Conservation (phyloP, 148 eudicot species). For the Cornus kousa region DNA sequence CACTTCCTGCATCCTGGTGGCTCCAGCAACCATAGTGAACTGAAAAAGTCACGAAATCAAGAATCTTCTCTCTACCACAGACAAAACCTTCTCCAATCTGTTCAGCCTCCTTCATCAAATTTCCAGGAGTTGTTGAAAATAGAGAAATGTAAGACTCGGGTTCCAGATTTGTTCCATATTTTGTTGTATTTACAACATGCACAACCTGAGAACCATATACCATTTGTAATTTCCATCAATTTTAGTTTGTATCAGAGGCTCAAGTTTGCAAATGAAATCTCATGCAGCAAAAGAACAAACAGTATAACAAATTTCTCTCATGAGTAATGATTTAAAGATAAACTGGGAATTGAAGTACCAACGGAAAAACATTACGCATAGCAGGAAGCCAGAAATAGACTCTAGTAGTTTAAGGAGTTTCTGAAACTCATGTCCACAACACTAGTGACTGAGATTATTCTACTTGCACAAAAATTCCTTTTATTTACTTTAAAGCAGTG, state of each 20-base stretch:
- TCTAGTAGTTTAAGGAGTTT: too few species aligned
- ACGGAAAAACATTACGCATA: background rate
- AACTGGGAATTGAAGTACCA: background rate
- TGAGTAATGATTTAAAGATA: background rate
- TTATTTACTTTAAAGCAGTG: too few species aligned
- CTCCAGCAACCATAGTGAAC: slow-evolving; percentile 78
- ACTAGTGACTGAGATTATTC: too few species aligned
- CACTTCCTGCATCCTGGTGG: slow-evolving; percentile 45
- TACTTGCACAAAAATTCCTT: too few species aligned
- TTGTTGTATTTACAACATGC: slow-evolving; percentile 84
- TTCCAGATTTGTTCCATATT: slow-evolving; percentile 36
- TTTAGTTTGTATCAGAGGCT: background rate
- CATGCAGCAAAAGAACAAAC: background rate
- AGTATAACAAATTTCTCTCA: background rate
- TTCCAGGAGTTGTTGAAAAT: slow-evolving; percentile 84
- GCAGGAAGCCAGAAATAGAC: background rate
- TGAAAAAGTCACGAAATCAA: slow-evolving; percentile 86
- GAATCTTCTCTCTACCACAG: slow-evolving; percentile 61
- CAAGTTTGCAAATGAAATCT: background rate
- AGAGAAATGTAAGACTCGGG: slow-evolving; percentile 62
- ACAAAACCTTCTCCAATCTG: slow-evolving; percentile 70
- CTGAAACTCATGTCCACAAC: too few species aligned
- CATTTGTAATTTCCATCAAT: background rate
- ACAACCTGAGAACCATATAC: slow-evolving; percentile 61
- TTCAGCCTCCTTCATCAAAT: slow-evolving; percentile 65